These are phyloP conservation scores for Tylopilus sp. DNA, from an alignment of 768 basidiomycete species.

Conservation along the genomic window DNA sequence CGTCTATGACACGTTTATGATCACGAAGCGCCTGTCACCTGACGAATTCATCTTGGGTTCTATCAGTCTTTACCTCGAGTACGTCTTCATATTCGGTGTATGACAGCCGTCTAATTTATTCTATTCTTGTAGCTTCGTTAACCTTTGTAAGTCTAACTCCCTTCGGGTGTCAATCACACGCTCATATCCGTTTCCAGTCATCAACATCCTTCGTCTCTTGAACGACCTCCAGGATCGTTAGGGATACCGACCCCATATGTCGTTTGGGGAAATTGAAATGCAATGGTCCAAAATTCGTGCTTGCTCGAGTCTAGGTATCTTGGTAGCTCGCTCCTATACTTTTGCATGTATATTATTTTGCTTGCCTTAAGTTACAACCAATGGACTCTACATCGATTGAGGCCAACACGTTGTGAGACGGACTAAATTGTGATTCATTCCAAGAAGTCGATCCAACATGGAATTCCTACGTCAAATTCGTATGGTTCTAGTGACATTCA, in stretches of 20 bases:
- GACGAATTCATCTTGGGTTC: conserved; percentile 93
- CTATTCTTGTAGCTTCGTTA: conserved; percentile 62
- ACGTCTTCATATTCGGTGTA: conserved; percentile 31
- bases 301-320: background rate
- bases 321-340: conserved; percentile 1
- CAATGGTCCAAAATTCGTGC: background rate
- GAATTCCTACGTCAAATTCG: background rate
- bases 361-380: background rate
- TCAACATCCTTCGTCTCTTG: conserved; percentile 81
- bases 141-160: conserved; percentile 63
- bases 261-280: background rate
- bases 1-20: conserved; percentile 86
- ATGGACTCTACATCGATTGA: conserved; percentile 5
- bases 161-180: background rate
- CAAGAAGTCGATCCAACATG: background rate
- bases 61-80: conserved; percentile 94
- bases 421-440: background rate
- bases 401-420: background rate
- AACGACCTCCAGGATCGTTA: conserved; percentile 50
- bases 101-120: conserved; percentile 12
- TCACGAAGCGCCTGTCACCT: conserved; percentile 84
- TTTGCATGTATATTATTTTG: conserved; percentile 22
- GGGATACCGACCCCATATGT: background rate
- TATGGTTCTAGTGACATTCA: background rate
- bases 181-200: conserved; percentile 43